Percentiles rank a stretch among this genome's conserved stretches.
Evolutionary conservation across 495 filamentous ascomycete species (phyloP).

Genomic region (Halenospora varia): DNA sequence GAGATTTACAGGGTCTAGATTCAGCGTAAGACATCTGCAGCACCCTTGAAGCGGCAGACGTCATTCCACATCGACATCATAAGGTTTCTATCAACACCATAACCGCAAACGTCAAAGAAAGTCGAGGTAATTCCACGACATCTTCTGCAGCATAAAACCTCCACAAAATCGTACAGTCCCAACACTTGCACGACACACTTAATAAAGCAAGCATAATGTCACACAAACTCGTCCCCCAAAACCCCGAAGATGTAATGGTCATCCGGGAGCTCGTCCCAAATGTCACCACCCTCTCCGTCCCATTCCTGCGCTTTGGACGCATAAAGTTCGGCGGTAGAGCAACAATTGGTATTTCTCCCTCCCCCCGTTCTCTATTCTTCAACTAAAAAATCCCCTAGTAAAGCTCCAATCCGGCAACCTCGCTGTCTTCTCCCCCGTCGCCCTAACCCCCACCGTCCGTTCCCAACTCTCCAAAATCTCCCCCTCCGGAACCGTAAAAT

Average conservation of each 20-base stretch:
- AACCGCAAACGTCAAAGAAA: too few species aligned
- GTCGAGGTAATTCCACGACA: too few species aligned
- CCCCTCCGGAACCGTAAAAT: slow-evolving; percentile 70
- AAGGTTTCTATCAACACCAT: too few species aligned
- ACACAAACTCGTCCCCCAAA: slow-evolving; percentile 32
- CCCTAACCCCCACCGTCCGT: slow-evolving; percentile 72
- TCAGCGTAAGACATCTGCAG: too few species aligned
- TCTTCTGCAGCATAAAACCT: too few species aligned
- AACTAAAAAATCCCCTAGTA: slow-evolving; percentile 44
- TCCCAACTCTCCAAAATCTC: slow-evolving; percentile 56
- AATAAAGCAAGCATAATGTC: slow-evolving; percentile 12
- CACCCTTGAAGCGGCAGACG: too few species aligned
- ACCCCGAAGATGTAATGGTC: slow-evolving; percentile 78
- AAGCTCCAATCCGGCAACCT: slow-evolving; percentile 70
- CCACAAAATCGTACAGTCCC: too few species aligned
- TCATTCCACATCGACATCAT: too few species aligned
- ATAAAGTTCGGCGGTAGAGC: slow-evolving; percentile 83
- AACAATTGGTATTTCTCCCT: slow-evolving; percentile 62
- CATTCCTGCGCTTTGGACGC: slow-evolving; percentile 77
- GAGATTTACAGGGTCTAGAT: too few species aligned
- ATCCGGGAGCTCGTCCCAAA: slow-evolving; percentile 77
- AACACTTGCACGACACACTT: too few species aligned
- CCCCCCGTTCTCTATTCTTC: background rate
- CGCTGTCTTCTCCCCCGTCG: slow-evolving; percentile 88
- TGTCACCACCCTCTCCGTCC: slow-evolving; percentile 76